phyloP scores from a whole-genome alignment of 2,329 filamentous ascomycete genomes.

The Orbilia oligospora region DNA sequence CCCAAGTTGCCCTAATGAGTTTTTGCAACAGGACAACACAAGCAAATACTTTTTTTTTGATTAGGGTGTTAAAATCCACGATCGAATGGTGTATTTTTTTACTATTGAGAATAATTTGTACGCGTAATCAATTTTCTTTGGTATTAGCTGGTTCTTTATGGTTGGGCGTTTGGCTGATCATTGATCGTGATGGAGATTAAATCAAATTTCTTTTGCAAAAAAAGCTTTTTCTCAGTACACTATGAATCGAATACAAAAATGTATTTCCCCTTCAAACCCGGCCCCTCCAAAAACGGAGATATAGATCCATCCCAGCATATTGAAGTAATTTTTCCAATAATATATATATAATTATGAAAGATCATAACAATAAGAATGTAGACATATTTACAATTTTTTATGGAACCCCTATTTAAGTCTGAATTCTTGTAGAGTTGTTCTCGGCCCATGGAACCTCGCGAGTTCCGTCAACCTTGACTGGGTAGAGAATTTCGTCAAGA shows the following conservation, averaged over 20 bases:
- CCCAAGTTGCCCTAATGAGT: neutral
- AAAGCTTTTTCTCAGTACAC: neutral
- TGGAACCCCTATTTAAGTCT: neutral
- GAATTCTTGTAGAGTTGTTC: conserved; percentile 35
- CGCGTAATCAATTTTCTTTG: conserved; percentile 16
- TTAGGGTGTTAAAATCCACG: neutral
- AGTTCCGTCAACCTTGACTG: conserved; percentile 53
- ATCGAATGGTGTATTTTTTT: neutral
- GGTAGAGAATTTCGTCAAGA: conserved; percentile 48
- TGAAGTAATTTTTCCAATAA: neutral
- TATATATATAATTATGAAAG: neutral
- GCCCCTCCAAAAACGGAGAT: neutral
- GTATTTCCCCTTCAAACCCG: neutral
- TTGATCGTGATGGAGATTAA: no score
- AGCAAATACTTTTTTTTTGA: neutral
- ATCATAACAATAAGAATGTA: neutral
- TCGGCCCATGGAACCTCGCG: conserved; percentile 57
- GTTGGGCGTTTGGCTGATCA: no score
- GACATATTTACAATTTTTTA: conserved; percentile 34
- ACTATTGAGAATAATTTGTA: neutral
- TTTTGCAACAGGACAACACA: conserved; percentile 24
- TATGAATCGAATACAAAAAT: conserved; percentile 4
- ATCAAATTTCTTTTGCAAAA: no score
- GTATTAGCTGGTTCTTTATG: neutral
- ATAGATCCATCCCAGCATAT: neutral